phyloP scores from a whole-genome alignment of 768 basidiomycete genomes.

The Sarcodon sp. region DNA sequence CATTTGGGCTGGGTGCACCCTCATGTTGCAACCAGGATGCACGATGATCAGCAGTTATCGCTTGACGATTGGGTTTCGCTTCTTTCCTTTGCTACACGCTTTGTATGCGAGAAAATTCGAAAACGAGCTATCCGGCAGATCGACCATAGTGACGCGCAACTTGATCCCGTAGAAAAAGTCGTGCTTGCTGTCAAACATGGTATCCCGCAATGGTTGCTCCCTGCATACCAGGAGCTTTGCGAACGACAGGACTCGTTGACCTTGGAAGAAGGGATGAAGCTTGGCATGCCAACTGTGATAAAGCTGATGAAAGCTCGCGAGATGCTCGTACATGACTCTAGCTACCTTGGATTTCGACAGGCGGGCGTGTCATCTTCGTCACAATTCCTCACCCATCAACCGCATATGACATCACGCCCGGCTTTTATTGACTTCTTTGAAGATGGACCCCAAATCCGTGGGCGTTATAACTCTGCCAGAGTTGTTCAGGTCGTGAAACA shows the following conservation, averaged over 20 bases:
- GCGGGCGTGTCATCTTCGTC: no score
- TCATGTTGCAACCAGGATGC: constrained; percentile 6
- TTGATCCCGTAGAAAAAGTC: constrained; percentile 19
- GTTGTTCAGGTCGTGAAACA: no score
- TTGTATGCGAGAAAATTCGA: constrained; percentile 19
- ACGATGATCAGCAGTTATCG: constrained; percentile 4
- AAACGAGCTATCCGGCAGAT: constrained; percentile 19
- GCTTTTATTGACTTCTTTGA: no score
- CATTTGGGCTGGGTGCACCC: not conserved
- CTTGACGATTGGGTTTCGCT: constrained; percentile 21
- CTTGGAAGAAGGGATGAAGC: constrained; percentile 16
- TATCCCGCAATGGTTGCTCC: constrained; percentile 21
- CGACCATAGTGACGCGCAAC: constrained; percentile 4
- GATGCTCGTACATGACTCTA: not conserved
- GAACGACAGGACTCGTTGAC: constrained; percentile 16
- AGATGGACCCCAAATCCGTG: no score
- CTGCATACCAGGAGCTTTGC: constrained; percentile 22
- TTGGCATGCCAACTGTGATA: constrained; percentile 11
- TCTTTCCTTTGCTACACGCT: constrained; percentile 23
- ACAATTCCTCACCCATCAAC: no score
- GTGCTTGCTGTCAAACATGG: constrained; percentile 20
- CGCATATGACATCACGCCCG: no score
- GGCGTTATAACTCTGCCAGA: no score
- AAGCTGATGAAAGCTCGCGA: constrained; percentile 11
- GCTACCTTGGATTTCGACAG: no score